Conservation (phyloP, 192 early-diverging fungal species). For the Umbelopsis sp. region DNA sequence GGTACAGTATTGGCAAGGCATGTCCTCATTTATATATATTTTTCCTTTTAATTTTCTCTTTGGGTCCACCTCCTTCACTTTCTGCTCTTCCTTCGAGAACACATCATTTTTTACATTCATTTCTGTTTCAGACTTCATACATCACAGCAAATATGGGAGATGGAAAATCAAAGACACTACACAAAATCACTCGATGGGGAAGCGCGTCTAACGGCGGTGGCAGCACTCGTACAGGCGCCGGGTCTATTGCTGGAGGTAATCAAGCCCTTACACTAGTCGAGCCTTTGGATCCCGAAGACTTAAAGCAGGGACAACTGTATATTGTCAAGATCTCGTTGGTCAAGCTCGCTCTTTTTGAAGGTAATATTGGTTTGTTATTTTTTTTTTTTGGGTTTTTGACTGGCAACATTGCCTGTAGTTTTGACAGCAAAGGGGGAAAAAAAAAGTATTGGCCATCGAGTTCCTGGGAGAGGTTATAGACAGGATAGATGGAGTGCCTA, state of each 20-base stretch:
- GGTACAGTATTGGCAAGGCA: neutral
- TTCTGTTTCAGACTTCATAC: too few species aligned
- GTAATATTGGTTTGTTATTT: neutral
- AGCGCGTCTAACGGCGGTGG: conserved; percentile 6
- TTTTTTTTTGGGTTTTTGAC: too few species aligned
- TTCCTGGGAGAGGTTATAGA: too few species aligned
- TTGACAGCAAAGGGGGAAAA: too few species aligned
- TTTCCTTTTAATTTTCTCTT: neutral
- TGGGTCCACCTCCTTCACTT: neutral
- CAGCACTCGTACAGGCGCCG: conserved; percentile 1
- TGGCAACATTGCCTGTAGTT: too few species aligned
- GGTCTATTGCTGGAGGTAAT: neutral
- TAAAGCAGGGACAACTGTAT: conserved; percentile 38
- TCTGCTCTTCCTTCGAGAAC: neutral
- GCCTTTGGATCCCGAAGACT: conserved; percentile 35
- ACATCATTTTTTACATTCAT: neutral
- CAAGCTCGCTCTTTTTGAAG: conserved; percentile 41
- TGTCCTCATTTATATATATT: neutral
- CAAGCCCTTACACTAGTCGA: conserved; percentile 18
- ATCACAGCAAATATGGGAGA: neutral
- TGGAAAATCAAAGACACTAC: conserved; percentile 15
- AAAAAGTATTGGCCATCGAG: too few species aligned
- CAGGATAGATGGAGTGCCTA: too few species aligned
- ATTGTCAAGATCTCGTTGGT: conserved; percentile 37
- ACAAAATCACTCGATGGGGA: conserved; percentile 18